Evolutionary conservation across 208 protist genomes (phyloP), one percentile per base, ranked within the genome.

Genomic region (Trypanosoma brucei): DNA sequence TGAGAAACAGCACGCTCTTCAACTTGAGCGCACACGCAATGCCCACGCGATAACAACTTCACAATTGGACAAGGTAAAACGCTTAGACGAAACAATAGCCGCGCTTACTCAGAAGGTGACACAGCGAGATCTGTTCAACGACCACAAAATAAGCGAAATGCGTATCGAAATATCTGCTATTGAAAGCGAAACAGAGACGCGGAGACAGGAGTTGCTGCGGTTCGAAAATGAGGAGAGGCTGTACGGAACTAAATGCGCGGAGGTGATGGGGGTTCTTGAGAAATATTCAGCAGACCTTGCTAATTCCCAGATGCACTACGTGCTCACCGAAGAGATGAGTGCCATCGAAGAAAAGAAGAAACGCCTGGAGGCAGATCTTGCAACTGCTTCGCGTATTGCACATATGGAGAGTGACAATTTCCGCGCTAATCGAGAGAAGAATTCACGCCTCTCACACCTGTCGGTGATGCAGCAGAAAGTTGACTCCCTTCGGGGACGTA

Each of bases 91-190:
- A 62, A 58, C 64, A 14, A 81, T 87, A 33, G 69, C 77, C 13
- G 44, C 59, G 6, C 55, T 83, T 40, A 79, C 86, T 59, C 78
- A 85, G 51, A 62, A 78, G 35, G 65, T 78, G 8, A 69, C 75
- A 54, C 83, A 87, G 51, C 72, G 68, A 33, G 78, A 91, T 35
- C 70, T 91, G 62, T 67, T 81, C 54, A 73, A 61, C 50, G 76
- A 72, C 38, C 87, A 87, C 40, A 75, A 69, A 50, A 83, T 91
- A 31, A 79, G 75, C 40, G 81, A 84, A 62, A 91, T 93, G 60
- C 76, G 82, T 22, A 65, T 89, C 14, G 82, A 94, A 61, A 81
- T 90, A 46, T 75, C 82, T 46, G 59, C 84, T 3, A 68, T 89
- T 8, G 82, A 91, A 75, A 79, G 75, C 22, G 75, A 72, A 58